Evolutionary conservation across 2,329 filamentous ascomycete genomes (phyloP), one percentile per base, ranked within the genome.

Genomic region (Sporothrix brunneoviolacea): DNA sequence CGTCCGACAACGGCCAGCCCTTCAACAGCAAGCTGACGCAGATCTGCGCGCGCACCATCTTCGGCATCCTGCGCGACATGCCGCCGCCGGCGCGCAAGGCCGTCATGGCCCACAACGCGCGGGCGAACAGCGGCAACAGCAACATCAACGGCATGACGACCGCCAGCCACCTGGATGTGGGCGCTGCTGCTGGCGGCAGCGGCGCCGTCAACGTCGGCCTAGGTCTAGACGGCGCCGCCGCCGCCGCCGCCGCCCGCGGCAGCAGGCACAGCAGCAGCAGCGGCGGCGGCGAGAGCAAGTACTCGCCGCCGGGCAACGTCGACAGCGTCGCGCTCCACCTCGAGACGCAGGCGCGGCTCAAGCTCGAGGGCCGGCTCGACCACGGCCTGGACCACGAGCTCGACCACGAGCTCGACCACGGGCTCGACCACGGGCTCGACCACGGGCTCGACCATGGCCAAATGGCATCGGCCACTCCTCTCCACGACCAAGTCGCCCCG

Each of bases 11-110:
- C 13, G 73, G 73, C 19, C 64, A 63, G 22, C 65, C 66, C 18
- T 67, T 77, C 35, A 66, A 67, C 40, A 64, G 65, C 38, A 69
- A 75, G 22, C 70, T 80, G 47, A 63, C 66, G 8, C 61, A 64
- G 35, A 74, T 80, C 42, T 73, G 77, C 28, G 68, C 77, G 19
- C 70, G 71, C 4, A 79, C 75, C 1, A 70, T 80, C 30, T 61
- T 63, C 13, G 75, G 72, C 68, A 80, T 80, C 50, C 71, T 78
- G 50, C 68, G 68, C 45, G 75, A 75, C 48, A 74, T 76, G 67
- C 51, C 54, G 57, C 60, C 36, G 64, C 64, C 27, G 2, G 43
- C 43, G 9, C 42, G 47, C 18, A 22, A 37, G 7, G 15, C 30
- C 30, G 54, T 39, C 28, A 18, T 21, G 39, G 38, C 33, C 30